phyloP scores from a whole-genome alignment of 257 asterid species.

The Striga asiatica region DNA sequence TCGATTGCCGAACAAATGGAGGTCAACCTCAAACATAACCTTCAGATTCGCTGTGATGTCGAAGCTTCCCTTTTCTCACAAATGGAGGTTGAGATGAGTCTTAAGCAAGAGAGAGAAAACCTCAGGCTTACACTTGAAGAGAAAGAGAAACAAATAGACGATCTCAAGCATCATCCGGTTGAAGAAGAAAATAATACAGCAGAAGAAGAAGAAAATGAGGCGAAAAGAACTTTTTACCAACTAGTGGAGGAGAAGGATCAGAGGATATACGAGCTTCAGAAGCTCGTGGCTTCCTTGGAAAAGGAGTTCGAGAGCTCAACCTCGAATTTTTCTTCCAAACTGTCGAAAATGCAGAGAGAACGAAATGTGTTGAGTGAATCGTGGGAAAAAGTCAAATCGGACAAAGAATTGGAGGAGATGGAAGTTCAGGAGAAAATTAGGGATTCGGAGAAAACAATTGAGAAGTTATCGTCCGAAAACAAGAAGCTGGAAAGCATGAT shows the following conservation, averaged over 20 bases:
- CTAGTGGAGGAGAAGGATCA: constrained; percentile 57
- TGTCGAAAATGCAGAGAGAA: constrained; percentile 55
- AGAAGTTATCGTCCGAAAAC: constrained; percentile 32
- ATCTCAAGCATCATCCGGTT: constrained; percentile 41
- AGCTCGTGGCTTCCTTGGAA: constrained; percentile 62
- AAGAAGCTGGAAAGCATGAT: constrained; percentile 26
- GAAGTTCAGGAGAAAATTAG: constrained; percentile 41
- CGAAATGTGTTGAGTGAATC: constrained; percentile 31
- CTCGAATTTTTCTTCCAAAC: constrained; percentile 39
- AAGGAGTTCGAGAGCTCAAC: constrained; percentile 59
- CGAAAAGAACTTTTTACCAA: constrained; percentile 37
- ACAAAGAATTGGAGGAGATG: constrained; percentile 34
- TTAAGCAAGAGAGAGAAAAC: constrained; percentile 49
- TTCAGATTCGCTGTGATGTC: constrained; percentile 49
- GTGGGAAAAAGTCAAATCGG: constrained; percentile 49
- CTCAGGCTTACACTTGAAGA: constrained; percentile 40
- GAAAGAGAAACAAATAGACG: constrained; percentile 32
- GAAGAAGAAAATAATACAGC: constrained; percentile 16
- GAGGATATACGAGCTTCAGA: constrained; percentile 56
- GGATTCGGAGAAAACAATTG: neutral
- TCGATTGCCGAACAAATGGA: constrained; percentile 59
- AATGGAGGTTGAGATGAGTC: constrained; percentile 46
- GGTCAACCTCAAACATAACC: constrained; percentile 41
- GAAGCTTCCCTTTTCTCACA: constrained; percentile 85
- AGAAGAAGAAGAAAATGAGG: constrained; percentile 10